Conservation (phyloP, 2,329 filamentous ascomycete genomes). For the Gliomastix tumulicola region DNA sequence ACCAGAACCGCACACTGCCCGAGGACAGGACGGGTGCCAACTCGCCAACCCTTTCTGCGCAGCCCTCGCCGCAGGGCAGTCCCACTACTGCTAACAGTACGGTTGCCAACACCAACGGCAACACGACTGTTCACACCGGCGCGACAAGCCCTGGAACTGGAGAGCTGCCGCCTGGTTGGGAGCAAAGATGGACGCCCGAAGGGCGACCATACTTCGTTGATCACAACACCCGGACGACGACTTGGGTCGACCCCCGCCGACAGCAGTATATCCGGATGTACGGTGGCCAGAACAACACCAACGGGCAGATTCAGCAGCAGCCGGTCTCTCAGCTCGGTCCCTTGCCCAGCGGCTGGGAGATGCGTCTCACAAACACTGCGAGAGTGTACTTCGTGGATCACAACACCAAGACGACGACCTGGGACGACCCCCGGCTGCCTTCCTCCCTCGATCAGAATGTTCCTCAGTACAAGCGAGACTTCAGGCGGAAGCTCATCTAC, state of each 20-base stretch:
- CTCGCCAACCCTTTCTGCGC: conserved; percentile 69
- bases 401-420: conserved; percentile 99
- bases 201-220: conserved; percentile 95
- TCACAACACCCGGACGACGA: conserved; percentile 95
- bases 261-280: conserved; percentile 99
- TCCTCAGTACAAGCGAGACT: conserved; percentile 98
- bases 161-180: conserved; percentile 92
- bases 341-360: conserved; percentile 96
- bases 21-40: conserved; percentile 92
- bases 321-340: conserved; percentile 95
- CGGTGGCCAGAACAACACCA: conserved; percentile 74
- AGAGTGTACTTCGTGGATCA: conserved; percentile 98
- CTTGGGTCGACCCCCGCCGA: conserved; percentile 94
- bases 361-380: conserved; percentile 97
- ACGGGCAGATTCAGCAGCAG: conserved; percentile 89
- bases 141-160: conserved; percentile 88
- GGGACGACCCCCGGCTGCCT: conserved; percentile 93
- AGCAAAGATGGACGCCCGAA: conserved; percentile 92
- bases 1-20: conserved; percentile 91
- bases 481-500: conserved; percentile 95
- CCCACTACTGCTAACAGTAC: conserved; percentile 9
- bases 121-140: conserved; percentile 82
- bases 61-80: conserved; percentile 33
- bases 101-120: conserved; percentile 29
- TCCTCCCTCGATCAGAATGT: conserved; percentile 97